Base-by-base conservation (phyloP, 495 filamentous ascomycete species). In the Hyaloscypha variabilis region DNA sequence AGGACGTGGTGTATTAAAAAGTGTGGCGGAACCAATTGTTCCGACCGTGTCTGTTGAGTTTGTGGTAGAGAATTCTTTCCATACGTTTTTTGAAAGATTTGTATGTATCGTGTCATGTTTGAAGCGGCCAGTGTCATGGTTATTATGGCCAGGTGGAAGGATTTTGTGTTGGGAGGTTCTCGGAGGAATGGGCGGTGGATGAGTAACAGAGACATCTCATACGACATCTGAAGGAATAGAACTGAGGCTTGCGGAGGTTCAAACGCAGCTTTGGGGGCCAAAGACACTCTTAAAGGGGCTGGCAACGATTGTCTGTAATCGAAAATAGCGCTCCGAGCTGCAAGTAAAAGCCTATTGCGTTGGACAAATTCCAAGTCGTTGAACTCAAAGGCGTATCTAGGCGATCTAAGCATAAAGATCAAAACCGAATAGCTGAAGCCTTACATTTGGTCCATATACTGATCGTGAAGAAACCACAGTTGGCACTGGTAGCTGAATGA, bases 121-220 rank as follows among this genome's bases (percentile, higher is more conserved):
- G 56, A 6, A 3, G 56, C 56, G 8, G 56, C 56, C 8, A 13
- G 5, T 36, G 56, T 58, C 56, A 58, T 58, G 3, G 56, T 11
- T 6, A 6, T 3, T 3, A 31, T 3, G 11, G 56, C 56, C 8
- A 58, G 56, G 2, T 19, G 28, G 36, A 11, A 58, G 24, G 56
- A 58, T 13, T 8, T 19, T 8, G 4, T 58, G 13, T n/a, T 19
- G 8, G 56, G 30, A 6, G 26, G 26, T 29, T 58, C 56, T 30
- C 30, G 30, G 3, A 58, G 28, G 21, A 11, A 58, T 31, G 56
- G 56, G 8, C 56, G 56, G 30, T 58, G 29, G 30, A 58, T 39
- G 25, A 58, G 29, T 4, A 58, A 2, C 8, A 58, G 56, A 17
- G 56, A 58, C 56, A 58, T 58, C 8, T 58, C 8, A 31, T 58